These are phyloP conservation scores for Pseudomassariella vexata DNA, from an alignment of 2,329 filamentous ascomycete genomes.

Conservation along the genomic window DNA sequence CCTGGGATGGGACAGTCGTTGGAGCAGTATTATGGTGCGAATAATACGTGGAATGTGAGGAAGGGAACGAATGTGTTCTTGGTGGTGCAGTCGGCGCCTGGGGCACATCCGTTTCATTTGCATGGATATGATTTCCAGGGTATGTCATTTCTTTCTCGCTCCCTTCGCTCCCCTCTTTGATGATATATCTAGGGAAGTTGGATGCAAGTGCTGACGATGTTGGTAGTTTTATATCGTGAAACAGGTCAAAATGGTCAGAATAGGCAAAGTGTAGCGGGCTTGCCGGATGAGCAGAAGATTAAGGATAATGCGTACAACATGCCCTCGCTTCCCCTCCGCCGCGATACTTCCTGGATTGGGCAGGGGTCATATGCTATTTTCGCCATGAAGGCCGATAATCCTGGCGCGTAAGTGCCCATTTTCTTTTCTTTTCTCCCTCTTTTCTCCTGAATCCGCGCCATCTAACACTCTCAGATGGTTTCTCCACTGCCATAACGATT, in stretches of 20 bases:
- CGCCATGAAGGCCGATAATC: conserved; percentile 4
- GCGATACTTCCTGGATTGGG: conserved; percentile 2
- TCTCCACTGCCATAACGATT: conserved; percentile 5
- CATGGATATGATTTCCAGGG: conserved; percentile 5
- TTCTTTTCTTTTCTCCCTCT: neutral
- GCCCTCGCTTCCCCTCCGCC: neutral
- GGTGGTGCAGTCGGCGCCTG: conserved; percentile 4
- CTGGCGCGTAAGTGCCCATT: conserved; percentile 3
- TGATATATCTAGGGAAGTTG: too few relatives aligned
- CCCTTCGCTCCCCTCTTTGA: too few relatives aligned
- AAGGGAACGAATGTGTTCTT: conserved; percentile 4
- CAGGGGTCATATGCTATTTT: conserved; percentile 3
- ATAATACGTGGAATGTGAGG: conserved; percentile 3
- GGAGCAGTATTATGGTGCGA: neutral
- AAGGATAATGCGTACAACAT: neutral
- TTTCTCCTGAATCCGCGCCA: neutral
- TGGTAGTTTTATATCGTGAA: too few relatives aligned
- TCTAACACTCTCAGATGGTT: conserved; percentile 2
- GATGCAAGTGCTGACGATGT: too few relatives aligned
- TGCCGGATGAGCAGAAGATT: conserved; percentile 1
- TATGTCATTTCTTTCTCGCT: too few relatives aligned
- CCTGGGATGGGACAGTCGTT: neutral
- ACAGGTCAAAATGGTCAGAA: too few relatives aligned
- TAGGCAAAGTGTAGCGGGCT: too few relatives aligned
- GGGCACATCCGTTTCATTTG: conserved; percentile 4